These are phyloP conservation scores for Saturnispora hagleri DNA, from an alignment of 805 yeast genomes.

Conservation along the genomic window DNA sequence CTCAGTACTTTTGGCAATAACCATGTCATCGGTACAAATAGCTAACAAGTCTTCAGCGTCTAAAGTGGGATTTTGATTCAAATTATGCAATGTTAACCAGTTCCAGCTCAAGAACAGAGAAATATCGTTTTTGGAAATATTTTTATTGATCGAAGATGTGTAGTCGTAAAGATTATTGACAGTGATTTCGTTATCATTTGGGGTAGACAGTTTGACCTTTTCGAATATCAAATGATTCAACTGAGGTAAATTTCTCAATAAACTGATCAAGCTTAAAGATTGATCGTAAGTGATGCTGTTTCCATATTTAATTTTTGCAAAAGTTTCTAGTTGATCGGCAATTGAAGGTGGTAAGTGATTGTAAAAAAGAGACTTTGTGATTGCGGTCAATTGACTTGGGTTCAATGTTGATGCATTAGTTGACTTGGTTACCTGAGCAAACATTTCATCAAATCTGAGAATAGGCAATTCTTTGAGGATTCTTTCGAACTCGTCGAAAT, in stretches of 20 bases:
- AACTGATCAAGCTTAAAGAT: slow-evolving; percentile 38
- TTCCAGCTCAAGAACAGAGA: slow-evolving; percentile 30
- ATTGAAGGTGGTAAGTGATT: slow-evolving; percentile 38
- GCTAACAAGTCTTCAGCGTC: slow-evolving; percentile 27
- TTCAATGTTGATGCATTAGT: slow-evolving; percentile 12
- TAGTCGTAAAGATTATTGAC: slow-evolving; percentile 10
- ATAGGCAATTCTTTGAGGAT: slow-evolving; percentile 22
- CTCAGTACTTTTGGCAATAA: slow-evolving; percentile 30
- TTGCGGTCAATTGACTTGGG: slow-evolving; percentile 14
- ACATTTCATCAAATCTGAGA: slow-evolving; percentile 19
- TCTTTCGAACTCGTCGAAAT: slow-evolving; percentile 3
- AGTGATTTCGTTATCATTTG: slow-evolving; percentile 12
- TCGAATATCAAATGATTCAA: slow-evolving; percentile 25
- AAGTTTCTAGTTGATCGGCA: slow-evolving; percentile 46
- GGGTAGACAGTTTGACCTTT: slow-evolving; percentile 16
- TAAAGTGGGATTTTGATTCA: slow-evolving; percentile 20
- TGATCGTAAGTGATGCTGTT: slow-evolving; percentile 39
- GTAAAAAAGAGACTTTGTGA: slow-evolving; percentile 23
- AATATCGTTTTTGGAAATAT: slow-evolving; percentile 23
- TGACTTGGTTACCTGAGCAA: slow-evolving; percentile 13
- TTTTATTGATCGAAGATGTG: slow-evolving; percentile 14
- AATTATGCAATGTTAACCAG: slow-evolving; percentile 21
- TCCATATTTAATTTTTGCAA: slow-evolving; percentile 29
- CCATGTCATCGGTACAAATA: slow-evolving; percentile 45
- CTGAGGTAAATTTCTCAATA: slow-evolving; percentile 30